Evolutionary conservation across 257 asterid species (phyloP), one percentile per base, ranked within the genome.

Genomic region (Verbascum thapsus): DNA sequence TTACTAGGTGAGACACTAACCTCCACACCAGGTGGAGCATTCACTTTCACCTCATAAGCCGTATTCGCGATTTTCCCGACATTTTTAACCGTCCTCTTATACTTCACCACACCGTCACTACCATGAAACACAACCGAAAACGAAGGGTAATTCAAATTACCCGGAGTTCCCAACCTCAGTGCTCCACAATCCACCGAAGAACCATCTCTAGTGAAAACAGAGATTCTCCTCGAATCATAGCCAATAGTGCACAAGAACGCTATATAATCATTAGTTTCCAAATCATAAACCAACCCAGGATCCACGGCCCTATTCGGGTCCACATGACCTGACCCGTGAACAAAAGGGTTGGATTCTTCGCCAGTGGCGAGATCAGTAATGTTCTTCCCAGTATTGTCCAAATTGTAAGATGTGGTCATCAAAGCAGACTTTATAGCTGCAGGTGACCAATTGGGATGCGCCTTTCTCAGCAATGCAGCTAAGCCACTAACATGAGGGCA

Each of bases 401-500:
- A 7, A 26, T 75, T 80, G 59, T 85, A 82, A 16, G 99, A 89
- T 0, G 97, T 83, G 18, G 97, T 92, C 89, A 92, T 82, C 13
- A 92, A 53, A 8, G 99, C 94, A 12, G 99, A 92, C 74, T 86
- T 92, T 59, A 92, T 83, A 1, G 95, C 96, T 0, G 95, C 91
- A 0, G 96, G 94, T 0, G 87, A 73, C 97, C 96, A 92, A 17
- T 38, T 16, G 0, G 91, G 91, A 15, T 87, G 69, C 62, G 97
- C 95, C 58, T 83, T 78, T 10, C 69, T 72, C 19, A 92, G 86
- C 74, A 92, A 34, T 0, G 96, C 97, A 0, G 97, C 96, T 15
- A 92, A 72, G 51, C 99, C 99, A 68, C 97, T 87, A 55, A 85
- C 97, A 56, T 92, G 99, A 15, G 99, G 99, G 62, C 97, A 89